phyloP scores from a whole-genome alignment of 140 eudicot species.

The Senecio squalidus region DNA sequence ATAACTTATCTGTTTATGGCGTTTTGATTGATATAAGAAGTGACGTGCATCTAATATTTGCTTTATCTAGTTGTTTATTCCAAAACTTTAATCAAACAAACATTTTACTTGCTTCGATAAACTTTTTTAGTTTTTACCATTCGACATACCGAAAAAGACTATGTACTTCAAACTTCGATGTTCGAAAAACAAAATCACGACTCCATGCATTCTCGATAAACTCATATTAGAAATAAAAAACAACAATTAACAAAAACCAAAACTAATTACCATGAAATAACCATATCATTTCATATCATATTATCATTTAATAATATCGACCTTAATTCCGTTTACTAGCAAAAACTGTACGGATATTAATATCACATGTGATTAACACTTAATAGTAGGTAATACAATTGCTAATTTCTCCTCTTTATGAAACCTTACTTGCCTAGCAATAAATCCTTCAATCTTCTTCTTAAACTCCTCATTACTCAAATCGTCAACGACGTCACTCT shows the following conservation, averaged over 20 bases:
- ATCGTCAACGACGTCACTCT: constrained; percentile 38
- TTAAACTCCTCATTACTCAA: constrained; percentile 77
- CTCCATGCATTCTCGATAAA: constrained; percentile 27
- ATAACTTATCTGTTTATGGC: too few species aligned
- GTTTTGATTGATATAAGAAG: too few species aligned
- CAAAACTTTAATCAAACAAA: not conserved
- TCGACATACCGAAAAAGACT: constrained; percentile 1
- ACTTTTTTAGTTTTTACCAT: constrained; percentile 1
- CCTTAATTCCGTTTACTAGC: not conserved
- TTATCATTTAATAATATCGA: not conserved
- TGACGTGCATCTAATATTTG: too few species aligned
- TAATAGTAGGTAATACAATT: too few species aligned
- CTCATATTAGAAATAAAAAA: not conserved
- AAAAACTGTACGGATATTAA: constrained; percentile 3
- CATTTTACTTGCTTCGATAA: constrained; percentile 9
- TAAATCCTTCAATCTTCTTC: constrained; percentile 64
- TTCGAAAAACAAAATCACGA: constrained; percentile 6
- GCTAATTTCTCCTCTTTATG: constrained; percentile 65
- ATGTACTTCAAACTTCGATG: constrained; percentile 6
- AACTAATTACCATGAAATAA: too few species aligned
- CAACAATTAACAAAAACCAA: too few species aligned
- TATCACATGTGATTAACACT: constrained; percentile 43
- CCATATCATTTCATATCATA: too few species aligned
- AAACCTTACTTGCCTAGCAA: constrained; percentile 78
- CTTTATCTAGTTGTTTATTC: not conserved